These are phyloP conservation scores for Tolypocladium sp. DNA, from an alignment of 2,329 filamentous ascomycete species.

Conservation along the genomic window DNA sequence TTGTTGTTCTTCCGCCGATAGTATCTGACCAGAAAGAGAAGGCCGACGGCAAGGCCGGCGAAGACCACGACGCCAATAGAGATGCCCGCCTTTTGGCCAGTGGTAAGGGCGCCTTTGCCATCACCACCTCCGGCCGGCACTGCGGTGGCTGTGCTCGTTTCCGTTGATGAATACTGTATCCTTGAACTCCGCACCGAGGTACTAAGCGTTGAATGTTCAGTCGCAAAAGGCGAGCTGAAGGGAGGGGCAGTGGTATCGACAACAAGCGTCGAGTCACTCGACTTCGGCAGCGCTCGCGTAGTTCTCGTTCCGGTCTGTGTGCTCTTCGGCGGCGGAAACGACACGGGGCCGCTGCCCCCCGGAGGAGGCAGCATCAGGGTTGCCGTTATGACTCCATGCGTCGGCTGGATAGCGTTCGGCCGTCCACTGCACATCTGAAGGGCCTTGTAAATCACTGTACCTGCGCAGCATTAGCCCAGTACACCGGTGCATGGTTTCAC, in stretches of 20 bases:
- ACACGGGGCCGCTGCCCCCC: slow-evolving; percentile 12
- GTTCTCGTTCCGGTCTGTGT: not conserved
- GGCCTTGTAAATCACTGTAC: slow-evolving; percentile 35
- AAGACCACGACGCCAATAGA: slow-evolving; percentile 43
- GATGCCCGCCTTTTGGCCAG: slow-evolving; percentile 48
- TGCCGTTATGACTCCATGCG: slow-evolving; percentile 48
- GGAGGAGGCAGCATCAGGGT: slow-evolving; percentile 34
- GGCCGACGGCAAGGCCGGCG: slow-evolving; percentile 35
- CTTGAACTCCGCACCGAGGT: not conserved
- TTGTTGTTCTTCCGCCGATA: slow-evolving; percentile 30
- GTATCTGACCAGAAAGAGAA: slow-evolving; percentile 34
- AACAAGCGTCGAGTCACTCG: slow-evolving; percentile 2
- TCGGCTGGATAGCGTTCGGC: slow-evolving; percentile 41
- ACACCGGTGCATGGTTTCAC: not conserved
- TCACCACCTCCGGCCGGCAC: slow-evolving; percentile 7
- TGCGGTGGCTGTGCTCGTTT: not conserved
- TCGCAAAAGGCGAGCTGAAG: not conserved
- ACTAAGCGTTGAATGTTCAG: not conserved
- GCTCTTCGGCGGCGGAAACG: slow-evolving; percentile 14
- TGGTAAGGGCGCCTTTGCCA: slow-evolving; percentile 15
- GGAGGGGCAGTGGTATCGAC: slow-evolving; percentile 4
- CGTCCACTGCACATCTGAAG: slow-evolving; percentile 49
- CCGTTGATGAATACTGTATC: slow-evolving; percentile 1
- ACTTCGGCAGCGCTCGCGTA: not conserved
- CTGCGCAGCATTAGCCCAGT: slow-evolving; percentile 6